Evolutionary conservation across 495 filamentous ascomycete genomes (phyloP).

Genomic region (Eremomyces bilateralis): DNA sequence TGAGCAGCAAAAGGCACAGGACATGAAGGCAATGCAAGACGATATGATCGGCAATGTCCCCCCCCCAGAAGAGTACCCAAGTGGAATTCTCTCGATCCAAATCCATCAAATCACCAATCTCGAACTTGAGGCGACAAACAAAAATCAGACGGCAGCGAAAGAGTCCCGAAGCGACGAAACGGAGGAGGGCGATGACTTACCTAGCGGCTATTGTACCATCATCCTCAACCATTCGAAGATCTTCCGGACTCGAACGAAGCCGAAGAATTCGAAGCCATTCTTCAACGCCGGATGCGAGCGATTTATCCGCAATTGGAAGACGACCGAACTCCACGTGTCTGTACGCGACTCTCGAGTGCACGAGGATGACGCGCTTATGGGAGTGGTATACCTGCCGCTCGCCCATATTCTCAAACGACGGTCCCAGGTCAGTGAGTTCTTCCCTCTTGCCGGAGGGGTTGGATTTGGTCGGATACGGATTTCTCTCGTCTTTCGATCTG

Average conservation of each 20-base stretch:
- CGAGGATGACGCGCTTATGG: conserved; percentile 43
- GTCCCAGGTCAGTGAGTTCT: conserved; percentile 38
- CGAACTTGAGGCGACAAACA: conserved; percentile 31
- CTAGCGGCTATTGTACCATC: conserved; percentile 45
- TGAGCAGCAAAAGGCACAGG: conserved; percentile 39
- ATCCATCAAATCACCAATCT: conserved; percentile 55
- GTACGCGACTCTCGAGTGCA: conserved; percentile 43
- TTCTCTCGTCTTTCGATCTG: conserved; percentile 46
- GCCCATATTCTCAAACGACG: conserved; percentile 29
- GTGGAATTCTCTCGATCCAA: conserved; percentile 43
- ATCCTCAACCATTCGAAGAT: conserved; percentile 50
- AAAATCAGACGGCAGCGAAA: conserved; percentile 21
- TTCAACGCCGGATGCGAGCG: conserved; percentile 59
- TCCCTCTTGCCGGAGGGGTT: conserved; percentile 36
- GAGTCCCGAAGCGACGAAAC: conserved; percentile 31
- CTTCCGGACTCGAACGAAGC: conserved; percentile 50
- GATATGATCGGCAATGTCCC: conserved; percentile 35
- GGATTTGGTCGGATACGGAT: conserved; percentile 43
- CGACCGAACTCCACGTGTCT: conserved; percentile 38
- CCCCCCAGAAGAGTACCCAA: conserved; percentile 31
- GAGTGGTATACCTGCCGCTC: conserved; percentile 43
- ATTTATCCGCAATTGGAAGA: conserved; percentile 43
- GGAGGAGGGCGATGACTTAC: conserved; percentile 37
- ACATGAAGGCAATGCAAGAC: conserved; percentile 25
- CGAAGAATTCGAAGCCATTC: conserved; percentile 55